Conservation (phyloP, 75 land plant species). For the Pseudotsuga menziesii region DNA sequence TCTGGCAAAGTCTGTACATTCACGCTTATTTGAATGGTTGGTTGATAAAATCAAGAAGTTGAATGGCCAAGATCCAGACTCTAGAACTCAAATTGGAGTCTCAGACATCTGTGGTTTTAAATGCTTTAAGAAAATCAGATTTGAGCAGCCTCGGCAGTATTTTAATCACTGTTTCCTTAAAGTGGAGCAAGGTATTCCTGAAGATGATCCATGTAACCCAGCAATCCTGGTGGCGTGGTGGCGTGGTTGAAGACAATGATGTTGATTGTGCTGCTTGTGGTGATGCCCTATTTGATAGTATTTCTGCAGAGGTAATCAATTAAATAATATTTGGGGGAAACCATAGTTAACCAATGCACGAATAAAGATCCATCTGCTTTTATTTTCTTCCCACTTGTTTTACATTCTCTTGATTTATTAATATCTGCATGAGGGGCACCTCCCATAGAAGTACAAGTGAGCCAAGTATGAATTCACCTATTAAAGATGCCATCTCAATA, state of each 20-base stretch:
- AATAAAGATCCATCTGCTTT: constrained; percentile 93
- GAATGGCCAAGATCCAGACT: constrained; percentile 75
- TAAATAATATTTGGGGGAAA: too few species aligned
- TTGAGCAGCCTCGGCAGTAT: too few species aligned
- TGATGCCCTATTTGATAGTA: constrained; percentile 5
- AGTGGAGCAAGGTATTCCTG: too few species aligned
- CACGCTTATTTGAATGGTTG: constrained; percentile 79
- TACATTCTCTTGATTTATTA: constrained; percentile 94
- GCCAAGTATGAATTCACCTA: constrained; percentile 35
- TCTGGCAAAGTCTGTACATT: constrained; percentile 44
- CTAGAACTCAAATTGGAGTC: constrained; percentile 64
- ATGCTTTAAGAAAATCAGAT: constrained; percentile 49
- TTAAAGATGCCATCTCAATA: constrained; percentile 95
- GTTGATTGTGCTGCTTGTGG: too few species aligned
- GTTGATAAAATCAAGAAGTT: constrained; percentile 82
- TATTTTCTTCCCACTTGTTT: constrained; percentile 86
- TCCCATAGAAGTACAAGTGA: constrained; percentile 72
- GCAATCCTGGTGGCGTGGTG: not conserved
- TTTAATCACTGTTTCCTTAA: too few species aligned
- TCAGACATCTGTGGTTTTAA: constrained; percentile 91
- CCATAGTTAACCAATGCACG: too few species aligned
- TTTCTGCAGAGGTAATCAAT: too few species aligned
- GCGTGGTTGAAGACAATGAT: constrained; percentile 1
- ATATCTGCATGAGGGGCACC: constrained; percentile 85
- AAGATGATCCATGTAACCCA: too few species aligned